phyloP scores from a whole-genome alignment of 768 basidiomycete species.

The Russula sp. region DNA sequence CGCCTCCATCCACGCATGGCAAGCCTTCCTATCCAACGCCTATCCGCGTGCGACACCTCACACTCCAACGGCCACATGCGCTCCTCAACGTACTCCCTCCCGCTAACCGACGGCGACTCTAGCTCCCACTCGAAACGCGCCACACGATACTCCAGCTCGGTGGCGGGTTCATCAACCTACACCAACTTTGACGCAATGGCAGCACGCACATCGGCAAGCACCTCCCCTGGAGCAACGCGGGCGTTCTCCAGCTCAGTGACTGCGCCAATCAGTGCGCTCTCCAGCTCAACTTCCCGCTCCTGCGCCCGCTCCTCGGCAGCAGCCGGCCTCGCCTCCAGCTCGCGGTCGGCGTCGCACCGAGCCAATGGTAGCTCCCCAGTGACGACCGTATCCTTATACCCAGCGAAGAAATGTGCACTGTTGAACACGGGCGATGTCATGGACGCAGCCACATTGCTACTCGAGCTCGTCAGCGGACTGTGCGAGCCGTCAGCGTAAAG shows the following conservation, averaged over 20 bases:
- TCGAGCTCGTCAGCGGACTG: conserved; percentile 29
- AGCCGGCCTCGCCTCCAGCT: conserved; percentile 55
- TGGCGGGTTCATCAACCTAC: background rate
- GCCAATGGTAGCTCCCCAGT: conserved; percentile 33
- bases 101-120: conserved; percentile 43
- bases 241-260: conserved; percentile 43
- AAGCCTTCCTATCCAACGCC: too few species aligned
- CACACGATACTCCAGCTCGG: conserved; percentile 33
- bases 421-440: conserved; percentile 56
- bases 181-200: background rate
- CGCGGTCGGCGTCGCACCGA: conserved; percentile 25
- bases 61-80: conserved; percentile 10
- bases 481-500: conserved; percentile 30
- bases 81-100: conserved; percentile 25
- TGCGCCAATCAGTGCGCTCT: conserved; percentile 36
- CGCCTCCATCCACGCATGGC: background rate
- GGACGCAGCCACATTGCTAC: conserved; percentile 26
- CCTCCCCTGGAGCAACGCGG: conserved; percentile 36
- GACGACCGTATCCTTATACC: conserved; percentile 61
- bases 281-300: conserved; percentile 45
- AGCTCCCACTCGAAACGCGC: conserved; percentile 41
- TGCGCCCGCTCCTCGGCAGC: conserved; percentile 50
- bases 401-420: conserved; percentile 79
- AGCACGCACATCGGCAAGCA: background rate
- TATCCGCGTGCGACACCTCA: background rate